Conservation (phyloP, 1,284 basidiomycete genomes). For the Earliella scabrosa region DNA sequence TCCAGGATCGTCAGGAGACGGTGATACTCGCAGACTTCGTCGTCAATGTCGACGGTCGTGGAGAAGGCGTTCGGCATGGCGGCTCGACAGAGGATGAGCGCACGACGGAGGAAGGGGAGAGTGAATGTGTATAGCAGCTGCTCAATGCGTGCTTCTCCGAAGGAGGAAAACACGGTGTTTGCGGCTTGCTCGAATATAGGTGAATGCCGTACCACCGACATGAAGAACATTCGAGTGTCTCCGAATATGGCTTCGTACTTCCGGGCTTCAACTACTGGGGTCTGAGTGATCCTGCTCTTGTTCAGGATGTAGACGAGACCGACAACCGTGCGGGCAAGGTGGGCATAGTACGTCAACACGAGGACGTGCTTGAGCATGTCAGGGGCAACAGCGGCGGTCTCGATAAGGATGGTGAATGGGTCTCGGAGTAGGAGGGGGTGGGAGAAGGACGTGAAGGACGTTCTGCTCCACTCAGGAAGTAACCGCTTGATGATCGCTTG, state of each 20-base stretch:
- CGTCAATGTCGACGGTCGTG: conserved; percentile 41
- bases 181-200: conserved; percentile 82
- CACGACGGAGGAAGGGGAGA: conserved; percentile 91
- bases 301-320: conserved; percentile 80
- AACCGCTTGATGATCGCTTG: conserved; percentile 89
- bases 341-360: conserved; percentile 86
- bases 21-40: conserved; percentile 70
- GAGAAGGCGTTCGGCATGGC: conserved; percentile 69
- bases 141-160: conserved; percentile 82
- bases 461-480: conserved; percentile 88
- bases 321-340: conserved; percentile 83
- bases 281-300: conserved; percentile 62
- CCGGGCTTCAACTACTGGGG: conserved; percentile 47
- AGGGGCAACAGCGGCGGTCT: conserved; percentile 87
- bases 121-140: conserved; percentile 90
- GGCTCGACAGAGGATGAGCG: conserved; percentile 84
- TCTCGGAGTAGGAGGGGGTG: conserved; percentile 86
- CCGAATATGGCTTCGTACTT: conserved; percentile 72
- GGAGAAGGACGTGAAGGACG: conserved; percentile 71
- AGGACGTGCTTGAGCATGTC: conserved; percentile 87
- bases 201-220: conserved; percentile 80
- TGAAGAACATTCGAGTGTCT: conserved; percentile 83
- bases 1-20: conserved; percentile 78
- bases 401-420: conserved; percentile 86
- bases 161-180: conserved; percentile 74